phyloP scores from a whole-genome alignment of 441 rosid genomes.

The Rhodomyrtus psidioides region DNA sequence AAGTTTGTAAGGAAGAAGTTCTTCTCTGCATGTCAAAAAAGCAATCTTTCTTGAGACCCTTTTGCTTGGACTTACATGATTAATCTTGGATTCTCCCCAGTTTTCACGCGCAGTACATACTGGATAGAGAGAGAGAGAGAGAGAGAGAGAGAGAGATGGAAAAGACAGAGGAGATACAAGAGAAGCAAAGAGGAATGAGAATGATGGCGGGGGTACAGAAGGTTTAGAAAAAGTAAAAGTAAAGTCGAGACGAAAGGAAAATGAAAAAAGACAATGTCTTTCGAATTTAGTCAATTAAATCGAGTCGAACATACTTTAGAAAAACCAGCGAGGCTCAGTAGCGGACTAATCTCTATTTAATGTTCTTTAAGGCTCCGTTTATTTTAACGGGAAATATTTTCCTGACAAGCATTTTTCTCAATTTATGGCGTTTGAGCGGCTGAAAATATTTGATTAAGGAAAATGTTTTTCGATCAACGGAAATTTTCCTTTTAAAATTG shows the following conservation, averaged over 20 bases:
- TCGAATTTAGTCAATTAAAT: background rate
- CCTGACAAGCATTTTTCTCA: too few relatives aligned
- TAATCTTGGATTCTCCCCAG: slow-evolving; percentile 37
- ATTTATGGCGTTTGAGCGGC: too few relatives aligned
- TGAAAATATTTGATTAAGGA: too few relatives aligned
- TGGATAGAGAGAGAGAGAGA: too few relatives aligned
- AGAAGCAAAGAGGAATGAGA: slow-evolving; percentile 6
- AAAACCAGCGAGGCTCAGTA: background rate
- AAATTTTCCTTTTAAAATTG: too few relatives aligned
- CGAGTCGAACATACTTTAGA: background rate
- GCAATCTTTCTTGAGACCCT: slow-evolving; percentile 13
- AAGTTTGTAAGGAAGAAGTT: background rate
- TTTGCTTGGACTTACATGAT: slow-evolving; percentile 27
- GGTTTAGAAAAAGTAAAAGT: background rate
- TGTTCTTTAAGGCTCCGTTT: background rate
- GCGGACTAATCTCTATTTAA: too few relatives aligned
- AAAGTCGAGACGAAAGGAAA: background rate
- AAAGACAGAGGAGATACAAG: slow-evolving; percentile 7
- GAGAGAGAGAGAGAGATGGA: too few relatives aligned
- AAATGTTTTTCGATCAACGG: too few relatives aligned
- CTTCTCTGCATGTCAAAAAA: background rate
- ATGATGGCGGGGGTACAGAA: background rate
- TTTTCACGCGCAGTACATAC: background rate
- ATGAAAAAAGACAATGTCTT: background rate
- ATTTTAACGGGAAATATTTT: too few relatives aligned